Percentiles rank a stretch among this genome's conserved stretches.
Evolutionary conservation across 371 early-diverging fungal genomes (phyloP).

Genomic region (Syncephalastrum contaminatum): DNA sequence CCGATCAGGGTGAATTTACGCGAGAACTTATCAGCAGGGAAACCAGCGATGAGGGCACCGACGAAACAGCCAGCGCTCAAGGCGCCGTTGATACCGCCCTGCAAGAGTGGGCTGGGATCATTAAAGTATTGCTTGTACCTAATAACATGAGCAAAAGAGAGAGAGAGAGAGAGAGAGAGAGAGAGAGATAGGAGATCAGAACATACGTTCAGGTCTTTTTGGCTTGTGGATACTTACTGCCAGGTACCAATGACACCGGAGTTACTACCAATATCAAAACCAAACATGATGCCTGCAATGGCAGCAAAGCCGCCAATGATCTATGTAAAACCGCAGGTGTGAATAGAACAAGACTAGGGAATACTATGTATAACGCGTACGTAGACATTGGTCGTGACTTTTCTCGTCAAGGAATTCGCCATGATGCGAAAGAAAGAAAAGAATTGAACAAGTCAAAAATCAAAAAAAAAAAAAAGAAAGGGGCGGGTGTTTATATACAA

Average conservation of each 20-base stretch:
- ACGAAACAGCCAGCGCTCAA: constrained; percentile 36
- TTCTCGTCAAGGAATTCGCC: constrained; percentile 1
- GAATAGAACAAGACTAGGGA: neutral
- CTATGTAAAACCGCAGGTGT: constrained; percentile 28
- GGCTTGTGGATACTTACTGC: constrained; percentile 25
- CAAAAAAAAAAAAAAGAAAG: no score
- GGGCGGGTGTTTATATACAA: no score
- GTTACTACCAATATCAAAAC: constrained; percentile 62
- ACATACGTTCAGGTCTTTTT: no score
- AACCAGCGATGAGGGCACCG: constrained; percentile 29
- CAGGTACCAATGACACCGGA: constrained; percentile 57
- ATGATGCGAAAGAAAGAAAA: no score
- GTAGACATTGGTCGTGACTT: constrained; percentile 36
- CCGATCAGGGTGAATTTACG: constrained; percentile 33
- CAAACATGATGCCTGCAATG: constrained; percentile 63
- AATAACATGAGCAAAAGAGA: neutral
- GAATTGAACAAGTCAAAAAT: no score
- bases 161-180: neutral
- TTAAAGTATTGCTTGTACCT: constrained; percentile 58
- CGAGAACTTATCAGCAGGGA: constrained; percentile 25
- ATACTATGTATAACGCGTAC: constrained; percentile 15
- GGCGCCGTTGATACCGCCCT: constrained; percentile 64
- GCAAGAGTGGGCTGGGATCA: constrained; percentile 46
- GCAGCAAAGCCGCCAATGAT: constrained; percentile 54
- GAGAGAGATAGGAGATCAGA: neutral